A percentile compares a stretch with the other conserved stretches of the same genome.
Evolutionary conservation across 2,329 filamentous ascomycete species (phyloP).

Genomic region (Apiospora phragmitis): DNA sequence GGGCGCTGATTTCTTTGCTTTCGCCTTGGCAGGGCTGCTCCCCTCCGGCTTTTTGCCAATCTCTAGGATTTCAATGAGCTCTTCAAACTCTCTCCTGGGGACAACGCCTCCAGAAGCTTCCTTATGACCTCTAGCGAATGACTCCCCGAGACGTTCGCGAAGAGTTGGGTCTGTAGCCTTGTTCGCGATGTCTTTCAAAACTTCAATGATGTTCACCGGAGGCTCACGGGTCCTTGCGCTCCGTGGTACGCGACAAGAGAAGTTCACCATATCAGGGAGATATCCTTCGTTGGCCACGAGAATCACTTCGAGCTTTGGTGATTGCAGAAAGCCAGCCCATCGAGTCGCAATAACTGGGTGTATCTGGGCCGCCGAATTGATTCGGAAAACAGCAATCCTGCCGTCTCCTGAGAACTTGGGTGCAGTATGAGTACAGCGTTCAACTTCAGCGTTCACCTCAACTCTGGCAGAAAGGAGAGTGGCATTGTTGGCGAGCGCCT

Average conservation of each 20-base stretch:
- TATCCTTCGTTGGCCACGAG: conserved; percentile 70
- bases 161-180: conserved; percentile 38
- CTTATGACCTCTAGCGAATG: conserved; percentile 66
- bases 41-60: conserved; percentile 54
- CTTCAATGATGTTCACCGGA: conserved; percentile 64
- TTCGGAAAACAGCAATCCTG: conserved; percentile 62
- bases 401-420: conserved; percentile 65
- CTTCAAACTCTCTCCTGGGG: conserved; percentile 60
- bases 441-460: conserved; percentile 62
- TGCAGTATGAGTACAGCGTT: conserved; percentile 59
- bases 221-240: conserved; percentile 53
- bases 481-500: conserved; percentile 48
- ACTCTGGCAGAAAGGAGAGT: conserved; percentile 53
- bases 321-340: conserved; percentile 63
- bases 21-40: conserved; percentile 32
- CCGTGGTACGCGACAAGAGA: conserved; percentile 63
- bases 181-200: conserved; percentile 52
- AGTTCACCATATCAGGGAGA: conserved; percentile 62
- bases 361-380: conserved; percentile 60
- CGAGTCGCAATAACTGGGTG: conserved; percentile 68
- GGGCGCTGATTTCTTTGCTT: conserved; percentile 26
- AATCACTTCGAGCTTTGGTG: conserved; percentile 60
- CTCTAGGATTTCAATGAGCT: conserved; percentile 59
- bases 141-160: conserved; percentile 56
- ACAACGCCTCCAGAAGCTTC: conserved; percentile 69